Evolutionary conservation across 106 monocot genomes (phyloP).

Genomic region (Apostasia shenzhenica): DNA sequence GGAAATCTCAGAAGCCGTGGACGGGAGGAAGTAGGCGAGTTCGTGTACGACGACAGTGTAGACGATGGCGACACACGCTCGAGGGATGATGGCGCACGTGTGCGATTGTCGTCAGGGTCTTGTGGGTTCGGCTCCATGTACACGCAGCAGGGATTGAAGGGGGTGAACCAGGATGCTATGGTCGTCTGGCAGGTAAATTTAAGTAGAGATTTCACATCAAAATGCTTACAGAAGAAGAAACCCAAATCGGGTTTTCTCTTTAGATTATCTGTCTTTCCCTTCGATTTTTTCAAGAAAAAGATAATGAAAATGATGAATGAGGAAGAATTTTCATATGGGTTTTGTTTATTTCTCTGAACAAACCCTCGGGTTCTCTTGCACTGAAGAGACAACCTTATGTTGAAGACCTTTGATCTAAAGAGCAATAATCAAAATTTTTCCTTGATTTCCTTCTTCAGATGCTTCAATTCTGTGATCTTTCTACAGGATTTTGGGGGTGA

Average conservation of each 20-base stretch:
- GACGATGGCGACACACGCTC: not conserved
- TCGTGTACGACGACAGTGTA: not conserved
- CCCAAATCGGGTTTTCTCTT: too few relatives aligned
- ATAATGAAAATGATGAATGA: not conserved
- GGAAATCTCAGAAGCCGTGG: not conserved
- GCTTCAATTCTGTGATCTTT: not conserved
- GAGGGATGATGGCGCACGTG: constrained; percentile 15
- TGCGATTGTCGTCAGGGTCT: constrained; percentile 24
- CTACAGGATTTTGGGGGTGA: constrained; percentile 31
- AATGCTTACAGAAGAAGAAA: too few relatives aligned
- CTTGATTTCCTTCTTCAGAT: too few relatives aligned
- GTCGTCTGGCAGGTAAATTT: constrained; percentile 39
- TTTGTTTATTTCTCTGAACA: too few relatives aligned
- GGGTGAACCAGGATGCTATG: constrained; percentile 65
- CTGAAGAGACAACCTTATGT: too few relatives aligned
- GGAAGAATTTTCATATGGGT: too few relatives aligned
- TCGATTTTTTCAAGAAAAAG: not conserved
- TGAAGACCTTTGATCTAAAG: too few relatives aligned
- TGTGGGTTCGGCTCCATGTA: constrained; percentile 32
- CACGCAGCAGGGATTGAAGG: constrained; percentile 56
- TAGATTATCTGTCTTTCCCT: not conserved
- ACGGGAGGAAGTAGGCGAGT: not conserved
- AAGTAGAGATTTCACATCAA: too few relatives aligned
- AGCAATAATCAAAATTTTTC: too few relatives aligned
- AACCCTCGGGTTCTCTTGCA: too few relatives aligned